phyloP scores from a whole-genome alignment of 2,329 filamentous ascomycete genomes.

The Phialocephala subalpina region DNA sequence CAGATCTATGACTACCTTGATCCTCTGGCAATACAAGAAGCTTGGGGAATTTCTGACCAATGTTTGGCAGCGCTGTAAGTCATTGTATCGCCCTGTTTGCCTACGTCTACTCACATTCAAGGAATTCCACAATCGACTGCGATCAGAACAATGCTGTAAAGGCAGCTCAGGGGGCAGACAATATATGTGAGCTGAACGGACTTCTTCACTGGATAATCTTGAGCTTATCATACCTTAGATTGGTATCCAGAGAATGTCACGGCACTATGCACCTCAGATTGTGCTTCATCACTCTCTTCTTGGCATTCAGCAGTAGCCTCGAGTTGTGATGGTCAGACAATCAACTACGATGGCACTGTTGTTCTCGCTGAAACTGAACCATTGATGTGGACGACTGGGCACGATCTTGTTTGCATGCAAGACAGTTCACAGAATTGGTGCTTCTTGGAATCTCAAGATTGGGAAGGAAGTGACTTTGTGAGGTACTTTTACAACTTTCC shows the following conservation, averaged over 20 bases:
- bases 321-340: conserved; percentile 1
- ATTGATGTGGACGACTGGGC: not conserved
- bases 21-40: not conserved
- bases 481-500: not conserved
- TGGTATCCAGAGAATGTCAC: conserved; percentile 8
- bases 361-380: conserved; percentile 1
- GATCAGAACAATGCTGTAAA: not conserved
- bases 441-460: conserved; percentile 8
- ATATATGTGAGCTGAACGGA: not conserved
- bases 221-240: not conserved
- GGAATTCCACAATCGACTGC: not conserved
- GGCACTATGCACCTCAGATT: conserved; percentile 2
- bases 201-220: no score
- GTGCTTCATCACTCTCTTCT: not conserved
- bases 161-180: not conserved
- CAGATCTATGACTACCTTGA: not conserved
- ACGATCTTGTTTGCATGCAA: not conserved
- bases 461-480: conserved; percentile 1
- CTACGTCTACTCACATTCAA: not conserved
- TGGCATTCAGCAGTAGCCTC: not conserved
- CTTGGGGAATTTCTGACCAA: not conserved
- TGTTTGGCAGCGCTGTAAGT: not conserved
- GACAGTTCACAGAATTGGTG: conserved; percentile 9
- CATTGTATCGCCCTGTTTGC: not conserved
- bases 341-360: conserved; percentile 3